A percentile compares a stretch with the other conserved stretches of the same genome.
Evolutionary conservation across 1,139 yeast genomes (phyloP).

Genomic region (Arxiozyma heterogenica): DNA sequence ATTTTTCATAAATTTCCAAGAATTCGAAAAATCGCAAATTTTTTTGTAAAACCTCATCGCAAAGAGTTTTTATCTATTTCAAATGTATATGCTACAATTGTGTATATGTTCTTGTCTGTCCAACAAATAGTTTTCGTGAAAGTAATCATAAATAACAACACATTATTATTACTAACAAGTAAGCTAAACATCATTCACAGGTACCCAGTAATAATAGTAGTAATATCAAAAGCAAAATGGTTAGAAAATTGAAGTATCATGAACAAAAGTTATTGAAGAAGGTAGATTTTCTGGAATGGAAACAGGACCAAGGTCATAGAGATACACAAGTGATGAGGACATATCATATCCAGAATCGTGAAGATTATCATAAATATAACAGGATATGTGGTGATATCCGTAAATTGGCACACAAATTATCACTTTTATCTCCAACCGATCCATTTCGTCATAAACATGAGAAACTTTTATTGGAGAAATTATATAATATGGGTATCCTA

Average conservation of each 20-base stretch:
- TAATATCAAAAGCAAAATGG: slow-evolving; percentile 44
- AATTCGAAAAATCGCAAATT: too few relatives aligned
- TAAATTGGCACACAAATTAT: slow-evolving; percentile 74
- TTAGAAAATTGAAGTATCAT: slow-evolving; percentile 84
- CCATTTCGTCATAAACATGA: slow-evolving; percentile 84
- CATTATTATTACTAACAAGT: not conserved
- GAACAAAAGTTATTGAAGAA: slow-evolving; percentile 91
- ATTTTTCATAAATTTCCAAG: not conserved
- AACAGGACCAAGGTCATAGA: slow-evolving; percentile 89
- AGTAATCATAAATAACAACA: not conserved
- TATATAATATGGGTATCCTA: slow-evolving; percentile 79
- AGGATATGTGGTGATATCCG: slow-evolving; percentile 85
- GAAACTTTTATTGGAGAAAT: slow-evolving; percentile 72
- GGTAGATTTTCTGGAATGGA: slow-evolving; percentile 96
- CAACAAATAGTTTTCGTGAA: too few relatives aligned
- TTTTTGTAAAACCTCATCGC: not conserved
- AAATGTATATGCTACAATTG: not conserved
- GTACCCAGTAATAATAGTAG: not conserved
- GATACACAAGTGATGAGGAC: slow-evolving; percentile 93
- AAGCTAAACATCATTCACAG: not conserved
- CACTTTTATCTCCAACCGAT: slow-evolving; percentile 77
- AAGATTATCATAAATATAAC: slow-evolving; percentile 91
- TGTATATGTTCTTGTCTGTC: too few relatives aligned
- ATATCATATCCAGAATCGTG: slow-evolving; percentile 87
- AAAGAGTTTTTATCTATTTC: not conserved